Conservation (phyloP, 768 basidiomycete genomes). For the Pleurotus pulmonarius region DNA sequence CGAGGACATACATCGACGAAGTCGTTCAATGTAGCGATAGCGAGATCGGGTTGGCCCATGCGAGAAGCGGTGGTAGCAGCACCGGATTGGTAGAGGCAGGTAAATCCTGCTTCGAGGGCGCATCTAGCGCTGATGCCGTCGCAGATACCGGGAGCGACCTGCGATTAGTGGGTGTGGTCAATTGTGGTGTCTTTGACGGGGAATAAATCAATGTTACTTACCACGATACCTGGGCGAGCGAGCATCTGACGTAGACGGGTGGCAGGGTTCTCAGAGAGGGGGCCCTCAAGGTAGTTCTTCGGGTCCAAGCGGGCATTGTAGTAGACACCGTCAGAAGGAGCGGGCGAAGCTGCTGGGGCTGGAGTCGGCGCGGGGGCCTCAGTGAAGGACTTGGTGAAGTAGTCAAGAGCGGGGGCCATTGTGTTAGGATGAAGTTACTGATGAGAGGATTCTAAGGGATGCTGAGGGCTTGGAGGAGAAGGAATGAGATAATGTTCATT, state of each 20-base stretch:
- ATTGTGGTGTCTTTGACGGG: neutral
- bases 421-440: neutral
- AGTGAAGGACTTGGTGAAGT: neutral
- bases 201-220: constrained; percentile 27
- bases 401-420: constrained; percentile 2
- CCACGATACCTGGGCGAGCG: constrained; percentile 70
- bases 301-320: constrained; percentile 68
- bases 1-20: constrained; percentile 49
- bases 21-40: constrained; percentile 73
- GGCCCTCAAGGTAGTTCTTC: constrained; percentile 21
- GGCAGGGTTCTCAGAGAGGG: constrained; percentile 6
- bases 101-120: constrained; percentile 77
- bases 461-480: neutral
- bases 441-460: neutral
- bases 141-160: constrained; percentile 74
- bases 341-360: neutral
- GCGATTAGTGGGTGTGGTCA: neutral
- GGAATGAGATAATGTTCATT: neutral
- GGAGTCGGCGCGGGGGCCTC: neutral
- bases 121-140: constrained; percentile 78
- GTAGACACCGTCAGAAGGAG: constrained; percentile 29
- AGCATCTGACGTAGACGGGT: constrained; percentile 10
- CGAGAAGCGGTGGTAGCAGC: constrained; percentile 78
- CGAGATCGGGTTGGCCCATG: constrained; percentile 72
- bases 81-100: constrained; percentile 75